Conservation (phyloP, 768 basidiomycete genomes). For the Boletellus emodensis region DNA sequence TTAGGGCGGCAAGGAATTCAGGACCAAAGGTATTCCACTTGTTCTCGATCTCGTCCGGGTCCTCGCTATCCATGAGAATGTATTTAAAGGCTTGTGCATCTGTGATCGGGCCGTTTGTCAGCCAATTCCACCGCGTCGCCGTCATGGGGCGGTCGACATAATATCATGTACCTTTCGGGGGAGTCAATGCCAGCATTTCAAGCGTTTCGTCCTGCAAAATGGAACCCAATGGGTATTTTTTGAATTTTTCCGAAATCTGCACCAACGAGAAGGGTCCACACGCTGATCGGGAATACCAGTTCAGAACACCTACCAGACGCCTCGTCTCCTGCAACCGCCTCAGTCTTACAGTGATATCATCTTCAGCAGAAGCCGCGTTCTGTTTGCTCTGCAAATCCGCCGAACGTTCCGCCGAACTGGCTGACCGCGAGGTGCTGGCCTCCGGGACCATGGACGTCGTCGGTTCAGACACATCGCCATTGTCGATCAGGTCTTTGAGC, state of each 20-base stretch:
- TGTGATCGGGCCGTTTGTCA: constrained; percentile 4
- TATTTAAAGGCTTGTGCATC: constrained; percentile 11
- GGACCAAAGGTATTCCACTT: constrained; percentile 22
- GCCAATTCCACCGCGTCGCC: background rate
- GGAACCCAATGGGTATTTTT: background rate
- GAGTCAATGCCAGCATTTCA: constrained; percentile 17
- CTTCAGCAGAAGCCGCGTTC: background rate
- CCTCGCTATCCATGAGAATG: constrained; percentile 20
- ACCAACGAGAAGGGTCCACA: background rate
- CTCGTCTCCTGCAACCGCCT: constrained; percentile 19
- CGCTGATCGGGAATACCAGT: background rate
- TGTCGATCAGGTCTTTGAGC: constrained; percentile 10
- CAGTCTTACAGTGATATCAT: constrained; percentile 13
- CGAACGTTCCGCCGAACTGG: background rate
- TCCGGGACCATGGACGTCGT: constrained; percentile 6
- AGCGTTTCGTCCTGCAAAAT: constrained; percentile 26
- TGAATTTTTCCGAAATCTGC: constrained; percentile 15
- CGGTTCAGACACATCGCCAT: background rate
- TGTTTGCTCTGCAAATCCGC: background rate
- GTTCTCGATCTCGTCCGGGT: constrained; percentile 2
- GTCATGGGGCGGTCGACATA: too few relatives aligned
- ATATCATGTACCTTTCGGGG: constrained; percentile 16
- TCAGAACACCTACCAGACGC: constrained; percentile 10
- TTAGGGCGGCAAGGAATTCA: constrained; percentile 18
- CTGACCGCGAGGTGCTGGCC: constrained; percentile 10